Evolutionary conservation across 148 eudicot genomes (phyloP).

Genomic region (Polygonum maritimum): DNA sequence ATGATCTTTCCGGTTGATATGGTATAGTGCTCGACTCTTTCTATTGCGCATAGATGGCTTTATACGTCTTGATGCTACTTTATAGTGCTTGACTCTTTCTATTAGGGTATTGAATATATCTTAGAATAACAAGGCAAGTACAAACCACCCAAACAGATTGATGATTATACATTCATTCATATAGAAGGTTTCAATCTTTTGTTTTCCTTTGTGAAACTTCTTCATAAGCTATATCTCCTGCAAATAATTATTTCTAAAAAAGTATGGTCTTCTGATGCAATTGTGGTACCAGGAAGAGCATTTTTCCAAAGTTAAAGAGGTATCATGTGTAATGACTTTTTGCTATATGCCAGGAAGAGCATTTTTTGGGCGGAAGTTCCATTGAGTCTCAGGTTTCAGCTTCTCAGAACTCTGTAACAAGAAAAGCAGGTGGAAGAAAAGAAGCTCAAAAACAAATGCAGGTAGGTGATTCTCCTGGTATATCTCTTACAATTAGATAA

Average conservation of each 20-base stretch:
- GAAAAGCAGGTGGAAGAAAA: conserved; percentile 96
- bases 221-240: background rate
- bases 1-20: conserved; percentile 91
- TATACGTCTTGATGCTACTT: background rate
- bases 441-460: conserved; percentile 76
- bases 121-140: background rate
- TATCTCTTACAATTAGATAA: background rate
- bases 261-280: background rate
- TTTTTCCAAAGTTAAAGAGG: background rate
- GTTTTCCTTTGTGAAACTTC: background rate
- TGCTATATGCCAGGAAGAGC: conserved; percentile 52
- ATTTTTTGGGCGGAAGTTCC: conserved; percentile 49
- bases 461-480: conserved; percentile 22
- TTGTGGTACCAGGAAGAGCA: background rate
- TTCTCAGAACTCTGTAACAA: conserved; percentile 63
- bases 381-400: conserved; percentile 40
- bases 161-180: background rate
- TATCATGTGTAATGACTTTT: background rate
- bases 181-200: background rate
- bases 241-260: background rate
- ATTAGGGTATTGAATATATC: background rate
- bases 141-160: background rate
- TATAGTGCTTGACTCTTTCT: background rate
- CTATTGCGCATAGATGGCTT: background rate
- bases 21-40: conserved; percentile 26